Conservation (phyloP, 2,329 filamentous ascomycete genomes). For the Sclerotinia nivalis region DNA sequence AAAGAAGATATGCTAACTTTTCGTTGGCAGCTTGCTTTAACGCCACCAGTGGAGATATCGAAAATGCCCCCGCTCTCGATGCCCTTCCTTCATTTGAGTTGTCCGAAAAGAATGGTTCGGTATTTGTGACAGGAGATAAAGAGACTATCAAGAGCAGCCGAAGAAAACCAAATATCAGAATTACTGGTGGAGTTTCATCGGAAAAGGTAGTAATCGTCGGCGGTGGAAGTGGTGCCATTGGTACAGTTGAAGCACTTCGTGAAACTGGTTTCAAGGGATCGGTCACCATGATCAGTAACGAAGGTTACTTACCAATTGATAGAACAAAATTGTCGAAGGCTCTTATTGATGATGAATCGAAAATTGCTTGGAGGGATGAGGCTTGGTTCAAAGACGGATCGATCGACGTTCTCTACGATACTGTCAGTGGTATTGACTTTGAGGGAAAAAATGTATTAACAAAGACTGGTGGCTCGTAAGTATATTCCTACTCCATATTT, state of each 20-base stretch:
- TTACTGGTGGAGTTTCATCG: slow-evolving; percentile 53
- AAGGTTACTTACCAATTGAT: slow-evolving; percentile 87
- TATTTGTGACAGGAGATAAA: slow-evolving; percentile 83
- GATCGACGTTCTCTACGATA: slow-evolving; percentile 59
- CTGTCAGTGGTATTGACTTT: slow-evolving; percentile 78
- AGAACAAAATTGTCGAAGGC: slow-evolving; percentile 95
- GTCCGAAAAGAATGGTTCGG: slow-evolving; percentile 74
- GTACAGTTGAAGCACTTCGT: slow-evolving; percentile 78
- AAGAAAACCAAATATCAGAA: slow-evolving; percentile 72
- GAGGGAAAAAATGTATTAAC: slow-evolving; percentile 71
- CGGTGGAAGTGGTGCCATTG: slow-evolving; percentile 81
- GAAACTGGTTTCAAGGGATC: slow-evolving; percentile 76
- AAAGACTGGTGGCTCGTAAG: slow-evolving; percentile 62
- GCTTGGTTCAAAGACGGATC: slow-evolving; percentile 71
- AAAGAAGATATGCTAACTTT: not conserved
- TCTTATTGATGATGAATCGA: slow-evolving; percentile 75
- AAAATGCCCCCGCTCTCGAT: slow-evolving; percentile 90
- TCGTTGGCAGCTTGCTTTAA: slow-evolving; percentile 78
- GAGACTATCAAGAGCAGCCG: slow-evolving; percentile 73
- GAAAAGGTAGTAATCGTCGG: slow-evolving; percentile 83
- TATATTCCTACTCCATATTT: not conserved
- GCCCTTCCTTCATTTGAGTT: slow-evolving; percentile 81
- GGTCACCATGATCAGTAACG: slow-evolving; percentile 80
- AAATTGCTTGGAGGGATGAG: slow-evolving; percentile 73
- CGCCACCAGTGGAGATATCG: slow-evolving; percentile 83